phyloP scores from a whole-genome alignment of 2,329 filamentous ascomycete genomes.

The Bipolaris sorokiniana region DNA sequence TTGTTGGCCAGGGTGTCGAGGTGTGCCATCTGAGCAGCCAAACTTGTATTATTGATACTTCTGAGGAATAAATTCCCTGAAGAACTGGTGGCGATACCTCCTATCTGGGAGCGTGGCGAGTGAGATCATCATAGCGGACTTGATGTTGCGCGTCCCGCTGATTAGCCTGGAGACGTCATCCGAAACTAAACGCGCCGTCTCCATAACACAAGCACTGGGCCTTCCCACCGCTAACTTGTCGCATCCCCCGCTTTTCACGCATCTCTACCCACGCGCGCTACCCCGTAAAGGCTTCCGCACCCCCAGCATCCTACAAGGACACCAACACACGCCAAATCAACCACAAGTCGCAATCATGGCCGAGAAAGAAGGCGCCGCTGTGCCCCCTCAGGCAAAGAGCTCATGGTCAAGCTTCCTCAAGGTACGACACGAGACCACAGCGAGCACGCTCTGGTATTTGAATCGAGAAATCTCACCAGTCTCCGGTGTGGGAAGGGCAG shows the following conservation, averaged over 20 bases:
- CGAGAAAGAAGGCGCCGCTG: conserved; percentile 53
- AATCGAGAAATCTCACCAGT: background rate
- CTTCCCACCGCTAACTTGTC: conserved; percentile 4
- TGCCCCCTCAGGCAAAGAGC: conserved; percentile 54
- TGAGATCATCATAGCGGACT: conserved; percentile 12
- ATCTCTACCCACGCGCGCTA: conserved; percentile 9
- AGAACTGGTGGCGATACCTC: background rate
- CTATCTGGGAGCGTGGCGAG: background rate
- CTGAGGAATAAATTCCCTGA: background rate
- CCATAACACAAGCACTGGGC: conserved; percentile 19
- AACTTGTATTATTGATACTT: background rate
- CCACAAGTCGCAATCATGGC: conserved; percentile 25
- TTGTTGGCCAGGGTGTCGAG: background rate
- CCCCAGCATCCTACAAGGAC: background rate
- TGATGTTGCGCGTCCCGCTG: conserved; percentile 17
- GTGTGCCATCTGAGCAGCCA: background rate
- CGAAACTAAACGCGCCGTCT: conserved; percentile 19
- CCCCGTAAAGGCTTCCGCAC: background rate
- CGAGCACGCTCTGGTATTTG: background rate
- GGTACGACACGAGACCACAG: conserved; percentile 35
- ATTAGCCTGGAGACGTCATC: conserved; percentile 28
- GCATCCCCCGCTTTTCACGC: conserved; percentile 9
- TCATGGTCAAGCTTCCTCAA: conserved; percentile 59
- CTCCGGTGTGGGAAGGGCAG: no score
- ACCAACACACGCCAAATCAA: background rate